Percentiles rank a stretch among this genome's conserved stretches.
These are phyloP conservation scores for Colletotrichum tofieldiae DNA, from an alignment of 2,329 filamentous ascomycete genomes.

Conservation along the genomic window DNA sequence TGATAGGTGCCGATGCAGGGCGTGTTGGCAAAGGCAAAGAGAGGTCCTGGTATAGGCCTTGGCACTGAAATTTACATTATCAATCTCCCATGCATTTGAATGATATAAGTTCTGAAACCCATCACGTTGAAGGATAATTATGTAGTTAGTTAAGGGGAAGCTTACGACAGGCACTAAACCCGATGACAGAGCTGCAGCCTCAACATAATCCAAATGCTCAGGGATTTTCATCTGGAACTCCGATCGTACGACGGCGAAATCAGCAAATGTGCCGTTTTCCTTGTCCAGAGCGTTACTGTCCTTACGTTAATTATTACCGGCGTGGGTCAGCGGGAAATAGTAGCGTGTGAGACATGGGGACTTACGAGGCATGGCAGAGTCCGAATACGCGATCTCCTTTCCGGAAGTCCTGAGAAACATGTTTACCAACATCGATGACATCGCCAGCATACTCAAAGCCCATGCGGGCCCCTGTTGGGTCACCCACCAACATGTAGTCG, in stretches of 20 bases:
- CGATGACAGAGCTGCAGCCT: not conserved
- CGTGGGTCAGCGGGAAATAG: no score
- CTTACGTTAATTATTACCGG: not conserved
- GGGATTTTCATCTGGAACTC: not conserved
- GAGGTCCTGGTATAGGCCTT: constrained; percentile 62
- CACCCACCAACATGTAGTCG: not conserved
- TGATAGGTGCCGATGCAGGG: not conserved
- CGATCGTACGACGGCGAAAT: not conserved
- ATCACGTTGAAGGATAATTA: no score
- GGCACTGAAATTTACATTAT: constrained; percentile 50
- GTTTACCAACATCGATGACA: not conserved
- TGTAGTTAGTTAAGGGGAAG: no score
- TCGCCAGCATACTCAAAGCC: not conserved
- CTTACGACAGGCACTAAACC: not conserved
- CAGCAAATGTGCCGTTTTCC: not conserved
- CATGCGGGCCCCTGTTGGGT: not conserved
- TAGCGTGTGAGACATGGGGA: not conserved
- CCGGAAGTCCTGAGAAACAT: not conserved
- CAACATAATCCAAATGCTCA: not conserved
- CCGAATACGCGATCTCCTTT: not conserved
- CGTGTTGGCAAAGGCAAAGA: constrained; percentile 46
- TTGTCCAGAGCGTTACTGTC: not conserved
- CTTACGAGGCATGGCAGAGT: not conserved
- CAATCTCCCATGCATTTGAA: not conserved
- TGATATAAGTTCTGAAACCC: no score